These are phyloP conservation scores for Jaltomata sinuosa DNA, from an alignment of 257 asterid genomes.

Conservation along the genomic window DNA sequence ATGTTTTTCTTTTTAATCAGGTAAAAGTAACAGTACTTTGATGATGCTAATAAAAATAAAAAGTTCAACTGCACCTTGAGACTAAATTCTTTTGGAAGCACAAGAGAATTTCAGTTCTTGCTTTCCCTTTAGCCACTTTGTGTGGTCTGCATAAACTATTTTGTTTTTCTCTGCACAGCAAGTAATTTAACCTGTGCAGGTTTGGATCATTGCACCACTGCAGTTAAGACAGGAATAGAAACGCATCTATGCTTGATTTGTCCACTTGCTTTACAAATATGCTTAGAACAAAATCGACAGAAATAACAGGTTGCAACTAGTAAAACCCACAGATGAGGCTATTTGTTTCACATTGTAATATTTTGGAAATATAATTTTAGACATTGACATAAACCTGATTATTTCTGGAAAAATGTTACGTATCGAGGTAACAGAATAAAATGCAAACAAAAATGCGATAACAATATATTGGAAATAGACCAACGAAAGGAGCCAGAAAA, in stretches of 20 bases:
- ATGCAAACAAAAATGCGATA: background rate
- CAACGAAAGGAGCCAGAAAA: background rate
- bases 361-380: background rate
- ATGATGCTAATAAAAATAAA: background rate
- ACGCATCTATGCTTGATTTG: background rate
- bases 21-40: background rate
- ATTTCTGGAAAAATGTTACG: background rate
- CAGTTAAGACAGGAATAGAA: background rate
- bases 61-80: background rate
- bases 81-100: background rate
- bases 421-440: background rate
- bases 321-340: background rate
- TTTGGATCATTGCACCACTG: background rate
- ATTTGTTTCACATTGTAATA: background rate
- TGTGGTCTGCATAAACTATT: background rate
- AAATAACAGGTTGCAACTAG: background rate
- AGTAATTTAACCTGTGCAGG: background rate
- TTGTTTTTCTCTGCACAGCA: background rate
- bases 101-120: background rate
- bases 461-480: background rate
- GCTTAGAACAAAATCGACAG: background rate
- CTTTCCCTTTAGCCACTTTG: background rate
- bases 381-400: background rate
- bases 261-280: background rate
- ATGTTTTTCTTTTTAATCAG: background rate